These are phyloP conservation scores for Cercospora sp. DNA, from an alignment of 2,329 filamentous ascomycete species.

Conservation along the genomic window DNA sequence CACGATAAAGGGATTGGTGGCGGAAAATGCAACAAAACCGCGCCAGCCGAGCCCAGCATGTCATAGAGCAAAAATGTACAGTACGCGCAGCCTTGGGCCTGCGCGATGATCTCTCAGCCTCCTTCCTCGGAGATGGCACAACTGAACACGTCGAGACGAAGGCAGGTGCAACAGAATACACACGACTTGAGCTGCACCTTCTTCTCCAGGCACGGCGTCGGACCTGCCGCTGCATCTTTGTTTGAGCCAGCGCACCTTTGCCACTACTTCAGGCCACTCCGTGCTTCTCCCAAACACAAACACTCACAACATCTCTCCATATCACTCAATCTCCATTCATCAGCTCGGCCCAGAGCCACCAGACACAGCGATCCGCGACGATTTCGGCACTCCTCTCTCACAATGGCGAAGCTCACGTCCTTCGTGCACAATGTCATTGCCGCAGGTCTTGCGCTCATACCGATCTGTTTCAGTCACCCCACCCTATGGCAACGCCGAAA, in stretches of 20 bases:
- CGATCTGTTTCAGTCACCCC: background rate
- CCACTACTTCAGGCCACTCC: background rate
- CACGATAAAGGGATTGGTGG: background rate
- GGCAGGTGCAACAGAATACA: background rate
- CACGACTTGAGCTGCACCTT: background rate
- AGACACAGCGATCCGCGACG: background rate
- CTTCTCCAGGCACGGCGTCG: background rate
- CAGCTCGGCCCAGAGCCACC: background rate
- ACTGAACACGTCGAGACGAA: background rate
- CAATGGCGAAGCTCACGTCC: background rate
- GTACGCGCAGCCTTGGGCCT: background rate
- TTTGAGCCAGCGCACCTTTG: background rate
- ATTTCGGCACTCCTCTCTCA: background rate
- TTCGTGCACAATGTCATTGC: background rate
- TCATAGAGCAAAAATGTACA: background rate
- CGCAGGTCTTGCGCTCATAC: background rate
- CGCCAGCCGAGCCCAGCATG: background rate
- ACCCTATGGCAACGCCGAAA: background rate
- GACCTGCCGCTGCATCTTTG: background rate
- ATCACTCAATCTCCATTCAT: background rate
- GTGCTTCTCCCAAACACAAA: background rate
- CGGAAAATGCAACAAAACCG: background rate
- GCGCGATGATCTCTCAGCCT: background rate
- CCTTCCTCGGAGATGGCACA: background rate
- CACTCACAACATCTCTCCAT: background rate